These are phyloP conservation scores for Pythium apleroticum DNA, from an alignment of 352 stramenopile species.

Conservation along the genomic window DNA sequence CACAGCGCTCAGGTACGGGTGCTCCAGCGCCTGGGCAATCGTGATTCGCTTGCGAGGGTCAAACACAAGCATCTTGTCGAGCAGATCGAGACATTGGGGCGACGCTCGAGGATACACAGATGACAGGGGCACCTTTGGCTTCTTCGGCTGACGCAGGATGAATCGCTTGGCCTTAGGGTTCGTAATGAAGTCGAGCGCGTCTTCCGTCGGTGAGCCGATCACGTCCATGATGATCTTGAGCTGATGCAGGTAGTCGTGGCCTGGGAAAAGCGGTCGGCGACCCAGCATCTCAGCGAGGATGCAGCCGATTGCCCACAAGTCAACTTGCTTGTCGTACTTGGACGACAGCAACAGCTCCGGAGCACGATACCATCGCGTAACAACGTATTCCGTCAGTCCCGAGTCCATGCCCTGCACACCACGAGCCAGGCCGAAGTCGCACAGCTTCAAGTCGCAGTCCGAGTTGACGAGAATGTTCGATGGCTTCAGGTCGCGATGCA, in stretches of 20 bases:
- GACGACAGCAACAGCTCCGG: slow-evolving; percentile 91
- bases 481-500: slow-evolving; percentile 88
- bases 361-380: slow-evolving; percentile 90
- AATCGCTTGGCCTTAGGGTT: slow-evolving; percentile 90
- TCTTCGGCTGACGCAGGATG: slow-evolving; percentile 86
- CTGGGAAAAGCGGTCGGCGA: slow-evolving; percentile 79
- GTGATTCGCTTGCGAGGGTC: slow-evolving; percentile 88
- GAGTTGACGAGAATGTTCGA: slow-evolving; percentile 90
- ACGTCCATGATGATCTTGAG: slow-evolving; percentile 92
- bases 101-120: slow-evolving; percentile 87
- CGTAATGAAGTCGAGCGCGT: slow-evolving; percentile 86
- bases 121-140: slow-evolving; percentile 76
- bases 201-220: slow-evolving; percentile 74
- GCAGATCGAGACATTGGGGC: slow-evolving; percentile 82
- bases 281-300: slow-evolving; percentile 88
- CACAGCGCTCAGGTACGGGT: slow-evolving; percentile 79
- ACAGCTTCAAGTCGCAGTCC: slow-evolving; percentile 90
- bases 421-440: slow-evolving; percentile 91
- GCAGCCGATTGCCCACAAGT: slow-evolving; percentile 87
- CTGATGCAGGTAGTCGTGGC: slow-evolving; percentile 86
- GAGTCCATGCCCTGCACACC: slow-evolving; percentile 86
- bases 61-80: slow-evolving; percentile 94
- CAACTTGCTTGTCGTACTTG: slow-evolving; percentile 89
- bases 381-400: slow-evolving; percentile 88
- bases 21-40: slow-evolving; percentile 72